Evolutionary conservation across 805 yeast genomes (phyloP).

Genomic region (Isabelozyma rhagii): DNA sequence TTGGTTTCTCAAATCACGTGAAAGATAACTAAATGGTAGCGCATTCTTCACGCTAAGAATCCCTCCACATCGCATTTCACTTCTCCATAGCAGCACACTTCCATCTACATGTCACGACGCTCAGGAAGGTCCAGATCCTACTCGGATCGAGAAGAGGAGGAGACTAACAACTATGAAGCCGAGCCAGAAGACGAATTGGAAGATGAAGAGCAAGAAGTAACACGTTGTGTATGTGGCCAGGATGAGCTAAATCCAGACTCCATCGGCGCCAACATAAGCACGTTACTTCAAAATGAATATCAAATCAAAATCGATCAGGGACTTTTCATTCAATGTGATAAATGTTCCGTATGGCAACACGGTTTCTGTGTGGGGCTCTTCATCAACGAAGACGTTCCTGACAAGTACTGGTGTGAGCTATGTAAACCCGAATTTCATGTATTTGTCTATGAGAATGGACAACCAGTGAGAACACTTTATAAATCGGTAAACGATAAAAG

Average conservation of each 20-base stretch:
- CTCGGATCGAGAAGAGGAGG: slow-evolving; percentile 14
- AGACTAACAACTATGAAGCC: slow-evolving; percentile 16
- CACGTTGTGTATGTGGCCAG: slow-evolving; percentile 41
- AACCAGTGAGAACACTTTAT: slow-evolving; percentile 31
- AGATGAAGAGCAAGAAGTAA: slow-evolving; percentile 39
- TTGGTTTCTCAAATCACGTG: too few species aligned
- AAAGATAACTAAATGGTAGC: too few species aligned
- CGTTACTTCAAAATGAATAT: slow-evolving; percentile 28
- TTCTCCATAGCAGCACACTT: too few species aligned
- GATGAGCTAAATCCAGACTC: slow-evolving; percentile 30
- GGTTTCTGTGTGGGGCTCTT: slow-evolving; percentile 90
- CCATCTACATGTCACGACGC: slow-evolving; percentile 22
- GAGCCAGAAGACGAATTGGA: slow-evolving; percentile 20
- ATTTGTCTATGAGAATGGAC: slow-evolving; percentile 30
- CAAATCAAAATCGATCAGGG: slow-evolving; percentile 50
- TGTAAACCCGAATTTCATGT: slow-evolving; percentile 85
- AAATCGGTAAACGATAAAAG: slow-evolving; percentile 40
- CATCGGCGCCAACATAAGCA: slow-evolving; percentile 21
- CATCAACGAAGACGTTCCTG: slow-evolving; percentile 76
- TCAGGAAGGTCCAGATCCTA: slow-evolving; percentile 23
- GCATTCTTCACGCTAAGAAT: background rate
- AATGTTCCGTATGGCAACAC: slow-evolving; percentile 96
- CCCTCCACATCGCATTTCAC: background rate
- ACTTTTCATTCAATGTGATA: slow-evolving; percentile 79
- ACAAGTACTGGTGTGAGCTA: slow-evolving; percentile 90